Evolutionary conservation across 2,329 filamentous ascomycete species (phyloP), one percentile per base, ranked within the genome.

Genomic region (Atkinsonella texensis): DNA sequence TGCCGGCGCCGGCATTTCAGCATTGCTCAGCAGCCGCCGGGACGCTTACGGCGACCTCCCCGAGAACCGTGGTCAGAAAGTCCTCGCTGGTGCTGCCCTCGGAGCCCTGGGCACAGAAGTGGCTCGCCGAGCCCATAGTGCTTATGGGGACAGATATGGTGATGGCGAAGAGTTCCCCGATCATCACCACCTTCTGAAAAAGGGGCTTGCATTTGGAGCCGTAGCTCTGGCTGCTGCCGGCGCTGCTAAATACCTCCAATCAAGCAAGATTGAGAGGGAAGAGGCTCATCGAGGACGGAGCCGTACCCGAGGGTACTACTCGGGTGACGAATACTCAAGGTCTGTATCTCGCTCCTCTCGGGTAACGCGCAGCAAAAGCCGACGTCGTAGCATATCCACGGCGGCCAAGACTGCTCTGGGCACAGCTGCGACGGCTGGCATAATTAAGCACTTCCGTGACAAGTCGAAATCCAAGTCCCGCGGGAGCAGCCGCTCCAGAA

Each of bases 211-310:
- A 33, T 71, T 83, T 42, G 81, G 81, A 9, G 80, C 80, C 10
- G 79, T 81, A 20, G 80, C 80, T 15, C 70, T 84, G 23, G 81
- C 80, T 8, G 77, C 81, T 18, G 80, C 80, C 3, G 81, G 80
- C n/a, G 80, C 80, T 5, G 74, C 79, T 55, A 83, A 83, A 61
- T 83, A 82, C 59, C 76, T 79, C 61, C 75, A 82, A 55, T 74
- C 75, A 57, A 77, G 73, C 64, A 81, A 79, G 60, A 64, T 76
- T 44, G 77, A 83, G 44, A 79, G 76, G 59, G 80, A 82, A 56
- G 80, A 83, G 58, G 63, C 72, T 13, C 68, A 56, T 32, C 76
- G 81, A 48, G 81, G 81, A 10, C 76, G 80, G 44, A 75, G 74
- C 58, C 72, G 75, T 33, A 72, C 68, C 42, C 71, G 76, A 40